Evolutionary conservation across 176 grass and related monocot species (phyloP), one percentile per base, ranked within the genome.

Genomic region (Zoysia japonica): DNA sequence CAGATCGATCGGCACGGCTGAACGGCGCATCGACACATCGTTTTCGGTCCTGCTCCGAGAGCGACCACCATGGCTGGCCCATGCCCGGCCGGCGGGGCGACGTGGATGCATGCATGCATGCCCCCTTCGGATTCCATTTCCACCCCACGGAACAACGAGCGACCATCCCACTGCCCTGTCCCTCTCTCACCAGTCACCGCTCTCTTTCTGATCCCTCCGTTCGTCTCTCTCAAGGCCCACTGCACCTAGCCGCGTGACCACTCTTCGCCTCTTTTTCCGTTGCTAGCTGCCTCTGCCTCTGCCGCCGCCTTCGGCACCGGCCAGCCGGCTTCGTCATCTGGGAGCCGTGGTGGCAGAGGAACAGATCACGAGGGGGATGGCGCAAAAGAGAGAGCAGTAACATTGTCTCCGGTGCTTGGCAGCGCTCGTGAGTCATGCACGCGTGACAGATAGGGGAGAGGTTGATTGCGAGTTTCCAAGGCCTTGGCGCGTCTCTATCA

Each of bases 261-360:
- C 50, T 61, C 36, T 1, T 14, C 10, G 54, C 40, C 54, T 28
- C 65, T 87, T 78, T 72, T 61, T 71, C 67, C 12, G 80, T 49
- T 37, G 68, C 74, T 66, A 48, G 44, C 6, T 48, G 4, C 4
- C 9, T 6, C 47, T 11, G 48, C 48, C 9, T 6, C 47, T 11
- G 48, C 48, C 9, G 48, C 48, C 48, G 48, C 48, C 48, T 4
- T 45, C 28, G 45, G 7, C 57, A 35, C 4, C 3, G n/a, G 11
- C 51, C 67, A 50, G 5, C 63, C 79, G 35, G 14, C 59, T 83
- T 72, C 80, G 61, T 88, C 80, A 68, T 88, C 74, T 52, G 73
- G 68, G 40, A 77, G 81, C 66, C 47, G 17, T 45, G 61, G 16
- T 14, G 17, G 67, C 17, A 38, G 53, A 39, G 73, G 65, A 47